Conservation (phyloP, 2,329 filamentous ascomycete species). For the Chaetomium strumarium region DNA sequence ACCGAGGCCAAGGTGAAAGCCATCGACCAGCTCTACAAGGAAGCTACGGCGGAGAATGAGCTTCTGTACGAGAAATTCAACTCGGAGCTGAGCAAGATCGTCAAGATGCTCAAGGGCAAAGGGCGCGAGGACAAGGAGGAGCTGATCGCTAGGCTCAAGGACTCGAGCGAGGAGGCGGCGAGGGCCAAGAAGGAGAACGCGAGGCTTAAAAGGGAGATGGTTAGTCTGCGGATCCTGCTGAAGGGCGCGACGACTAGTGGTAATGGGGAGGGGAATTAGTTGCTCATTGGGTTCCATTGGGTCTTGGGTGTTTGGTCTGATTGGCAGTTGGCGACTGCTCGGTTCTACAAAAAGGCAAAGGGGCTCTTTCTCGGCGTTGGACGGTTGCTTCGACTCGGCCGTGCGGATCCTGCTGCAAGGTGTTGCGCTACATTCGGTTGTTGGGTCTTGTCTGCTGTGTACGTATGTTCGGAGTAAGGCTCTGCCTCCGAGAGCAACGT, state of each 20-base stretch:
- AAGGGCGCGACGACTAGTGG: slow-evolving; percentile 34
- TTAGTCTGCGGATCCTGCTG: slow-evolving; percentile 56
- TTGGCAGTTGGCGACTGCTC: neutral
- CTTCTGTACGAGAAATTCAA: slow-evolving; percentile 89
- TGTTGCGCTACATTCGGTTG: slow-evolving; percentile 2
- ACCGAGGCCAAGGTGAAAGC: slow-evolving; percentile 73
- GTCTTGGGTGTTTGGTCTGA: neutral
- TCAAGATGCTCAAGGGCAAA: slow-evolving; percentile 66
- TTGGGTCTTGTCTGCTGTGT: neutral
- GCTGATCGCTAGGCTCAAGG: slow-evolving; percentile 63
- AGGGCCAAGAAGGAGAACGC: slow-evolving; percentile 80
- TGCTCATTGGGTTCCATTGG: slow-evolving; percentile 2
- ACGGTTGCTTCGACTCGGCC: neutral
- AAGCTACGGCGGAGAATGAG: slow-evolving; percentile 86
- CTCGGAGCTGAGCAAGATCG: slow-evolving; percentile 77
- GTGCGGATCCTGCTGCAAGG: neutral
- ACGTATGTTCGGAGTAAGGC: slow-evolving; percentile 1
- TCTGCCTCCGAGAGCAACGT: neutral
- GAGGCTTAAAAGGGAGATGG: slow-evolving; percentile 73
- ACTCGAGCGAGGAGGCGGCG: slow-evolving; percentile 70
- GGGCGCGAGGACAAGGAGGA: slow-evolving; percentile 75
- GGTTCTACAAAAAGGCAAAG: neutral
- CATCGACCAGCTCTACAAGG: slow-evolving; percentile 83
- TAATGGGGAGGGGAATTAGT: slow-evolving; percentile 11
- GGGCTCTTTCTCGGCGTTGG: slow-evolving; percentile 1